Percentiles rank a stretch among this genome's conserved stretches.
Evolutionary conservation across 2,329 filamentous ascomycete species (phyloP).

Genomic region (Botrytis squamosa): DNA sequence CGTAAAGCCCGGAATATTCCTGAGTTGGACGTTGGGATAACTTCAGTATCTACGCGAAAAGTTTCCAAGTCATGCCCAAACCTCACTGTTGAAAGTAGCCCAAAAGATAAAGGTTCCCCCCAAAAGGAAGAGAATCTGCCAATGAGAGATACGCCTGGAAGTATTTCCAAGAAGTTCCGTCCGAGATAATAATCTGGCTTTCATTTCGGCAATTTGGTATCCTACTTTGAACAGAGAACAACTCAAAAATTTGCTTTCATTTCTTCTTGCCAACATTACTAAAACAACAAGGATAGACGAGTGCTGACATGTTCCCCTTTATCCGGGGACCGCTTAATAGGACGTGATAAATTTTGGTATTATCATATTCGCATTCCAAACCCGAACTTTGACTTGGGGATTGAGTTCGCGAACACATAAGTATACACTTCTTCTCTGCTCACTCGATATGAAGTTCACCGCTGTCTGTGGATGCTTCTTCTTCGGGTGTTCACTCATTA

Average conservation of each 20-base stretch:
- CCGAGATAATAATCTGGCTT: constrained; percentile 26
- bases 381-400: background rate
- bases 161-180: constrained; percentile 25
- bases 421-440: constrained; percentile 17
- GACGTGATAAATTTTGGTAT: constrained; percentile 23
- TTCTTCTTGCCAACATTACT: constrained; percentile 12
- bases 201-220: constrained; percentile 16
- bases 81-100: background rate
- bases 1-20: background rate
- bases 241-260: constrained; percentile 16
- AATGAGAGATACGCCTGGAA: constrained; percentile 32
- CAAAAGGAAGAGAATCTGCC: constrained; percentile 29
- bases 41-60: constrained; percentile 11
- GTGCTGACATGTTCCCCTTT: constrained; percentile 21
- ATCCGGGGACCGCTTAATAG: constrained; percentile 20
- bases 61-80: background rate
- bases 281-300: constrained; percentile 7
- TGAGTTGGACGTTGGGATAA: background rate
- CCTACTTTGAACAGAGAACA: background rate
- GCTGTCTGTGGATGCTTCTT: background rate
- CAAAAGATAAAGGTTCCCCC: background rate
- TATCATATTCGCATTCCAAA: background rate
- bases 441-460: constrained; percentile 4
- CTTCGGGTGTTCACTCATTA: background rate
- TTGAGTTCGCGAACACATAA: constrained; percentile 8